Evolutionary conservation across 2,329 filamentous ascomycete genomes (phyloP).

Genomic region (Talaromyces sp.): DNA sequence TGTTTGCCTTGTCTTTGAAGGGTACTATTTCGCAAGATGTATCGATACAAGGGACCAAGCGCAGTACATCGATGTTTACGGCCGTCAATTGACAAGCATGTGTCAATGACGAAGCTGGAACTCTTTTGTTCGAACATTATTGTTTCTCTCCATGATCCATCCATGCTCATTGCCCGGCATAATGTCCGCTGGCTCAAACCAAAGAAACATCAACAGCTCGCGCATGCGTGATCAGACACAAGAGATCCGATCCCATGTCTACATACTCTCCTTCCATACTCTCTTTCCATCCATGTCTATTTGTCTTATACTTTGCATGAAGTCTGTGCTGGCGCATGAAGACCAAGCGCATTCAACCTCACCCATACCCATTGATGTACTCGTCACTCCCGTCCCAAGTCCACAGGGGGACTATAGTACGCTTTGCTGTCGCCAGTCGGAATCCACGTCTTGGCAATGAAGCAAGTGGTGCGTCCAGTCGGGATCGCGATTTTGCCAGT

Average conservation of each 20-base stretch:
- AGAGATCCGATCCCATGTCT: neutral
- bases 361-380: neutral
- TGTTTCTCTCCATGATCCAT: too few relatives aligned
- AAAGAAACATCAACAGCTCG: neutral
- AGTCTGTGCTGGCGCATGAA: neutral
- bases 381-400: neutral
- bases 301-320: neutral
- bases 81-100: too few relatives aligned
- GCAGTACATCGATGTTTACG: too few relatives aligned
- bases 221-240: neutral
- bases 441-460: slow-evolving; percentile 6
- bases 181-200: too few relatives aligned
- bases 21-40: too few relatives aligned
- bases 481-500: slow-evolving; percentile 19
- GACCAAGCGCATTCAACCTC: neutral
- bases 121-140: too few relatives aligned
- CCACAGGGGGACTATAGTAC: neutral
- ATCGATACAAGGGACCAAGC: too few relatives aligned
- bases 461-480: slow-evolving; percentile 13
- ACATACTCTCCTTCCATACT: neutral
- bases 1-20: neutral
- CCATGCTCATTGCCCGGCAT: too few relatives aligned
- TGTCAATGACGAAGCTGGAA: too few relatives aligned
- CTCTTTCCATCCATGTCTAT: neutral
- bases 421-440: neutral